Percentiles rank a stretch among this genome's conserved stretches.
These are phyloP conservation scores for Eimeria acervulina DNA, from an alignment of 169 alveolate genomes.

Conservation along the genomic window DNA sequence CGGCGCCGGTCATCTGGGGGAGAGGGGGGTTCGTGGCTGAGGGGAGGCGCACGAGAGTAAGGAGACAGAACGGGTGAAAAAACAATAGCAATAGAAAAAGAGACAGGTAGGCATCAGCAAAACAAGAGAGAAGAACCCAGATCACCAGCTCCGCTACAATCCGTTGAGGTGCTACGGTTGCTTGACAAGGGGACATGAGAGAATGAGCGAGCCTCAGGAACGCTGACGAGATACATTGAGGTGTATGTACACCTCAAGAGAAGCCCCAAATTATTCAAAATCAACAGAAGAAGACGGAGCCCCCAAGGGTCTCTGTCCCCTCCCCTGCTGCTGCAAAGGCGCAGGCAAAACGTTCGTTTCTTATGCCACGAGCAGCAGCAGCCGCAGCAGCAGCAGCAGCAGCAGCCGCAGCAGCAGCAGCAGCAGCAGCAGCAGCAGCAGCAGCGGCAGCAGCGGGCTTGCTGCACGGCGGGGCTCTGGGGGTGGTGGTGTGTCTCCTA, in stretches of 20 bases:
- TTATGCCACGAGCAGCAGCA: background rate
- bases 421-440: background rate
- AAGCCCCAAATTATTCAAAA: background rate
- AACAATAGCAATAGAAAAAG: background rate
- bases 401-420: background rate
- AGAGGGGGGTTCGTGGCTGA: conserved; percentile 7
- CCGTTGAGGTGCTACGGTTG: background rate
- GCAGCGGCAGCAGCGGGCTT: background rate
- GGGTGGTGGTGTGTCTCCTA: background rate
- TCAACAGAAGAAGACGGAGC: background rate
- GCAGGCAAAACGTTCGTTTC: background rate
- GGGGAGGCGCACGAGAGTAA: background rate
- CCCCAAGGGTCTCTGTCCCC: background rate
- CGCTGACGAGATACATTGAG: background rate
- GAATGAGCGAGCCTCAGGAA: background rate
- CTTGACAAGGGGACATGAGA: conserved; percentile 8
- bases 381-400: background rate
- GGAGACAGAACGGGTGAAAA: background rate
- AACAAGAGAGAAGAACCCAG: background rate
- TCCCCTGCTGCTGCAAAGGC: conserved; percentile 19
- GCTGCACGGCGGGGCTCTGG: background rate
- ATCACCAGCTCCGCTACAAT: background rate
- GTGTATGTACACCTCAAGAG: conserved; percentile 13
- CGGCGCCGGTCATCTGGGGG: conserved; percentile 10
- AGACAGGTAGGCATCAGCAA: background rate